A percentile compares a stretch with the other conserved stretches of the same genome.
Conservation (phyloP, 352 stramenopile genomes). For the Phytophthora sojae region DNA sequence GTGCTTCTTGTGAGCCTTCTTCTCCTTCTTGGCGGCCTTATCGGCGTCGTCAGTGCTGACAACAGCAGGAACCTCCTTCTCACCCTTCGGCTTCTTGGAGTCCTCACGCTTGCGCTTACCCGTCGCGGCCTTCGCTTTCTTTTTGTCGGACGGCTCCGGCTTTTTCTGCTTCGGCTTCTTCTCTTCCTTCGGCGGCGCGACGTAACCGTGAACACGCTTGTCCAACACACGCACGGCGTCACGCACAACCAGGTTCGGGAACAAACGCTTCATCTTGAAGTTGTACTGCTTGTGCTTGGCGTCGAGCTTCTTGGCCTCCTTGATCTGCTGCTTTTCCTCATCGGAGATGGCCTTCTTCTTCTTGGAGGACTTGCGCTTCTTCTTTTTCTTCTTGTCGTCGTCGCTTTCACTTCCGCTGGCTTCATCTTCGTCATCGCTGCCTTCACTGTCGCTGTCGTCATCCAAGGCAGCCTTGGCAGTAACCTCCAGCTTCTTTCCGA, state of each 20-base stretch:
- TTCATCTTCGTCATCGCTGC: slow-evolving; percentile 24
- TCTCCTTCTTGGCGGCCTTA: slow-evolving; percentile 31
- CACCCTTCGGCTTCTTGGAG: slow-evolving; percentile 16
- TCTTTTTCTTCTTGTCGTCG: slow-evolving; percentile 27
- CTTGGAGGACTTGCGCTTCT: slow-evolving; percentile 21
- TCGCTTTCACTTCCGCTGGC: slow-evolving; percentile 30
- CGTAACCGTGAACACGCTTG: slow-evolving; percentile 86
- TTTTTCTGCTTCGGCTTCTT: slow-evolving; percentile 53
- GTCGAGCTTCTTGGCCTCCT: slow-evolving; percentile 74
- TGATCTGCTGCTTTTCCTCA: slow-evolving; percentile 60
- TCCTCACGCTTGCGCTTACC: slow-evolving; percentile 41
- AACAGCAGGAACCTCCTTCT: slow-evolving; percentile 10
- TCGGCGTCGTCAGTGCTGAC: slow-evolving; percentile 12
- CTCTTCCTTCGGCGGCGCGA: slow-evolving; percentile 76
- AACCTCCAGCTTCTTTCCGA: slow-evolving; percentile 55
- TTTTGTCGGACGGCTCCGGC: slow-evolving; percentile 22
- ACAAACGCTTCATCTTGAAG: slow-evolving; percentile 90
- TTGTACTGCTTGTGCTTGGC: slow-evolving; percentile 91
- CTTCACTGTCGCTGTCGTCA: slow-evolving; percentile 16
- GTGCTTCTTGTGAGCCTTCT: slow-evolving; percentile 46
- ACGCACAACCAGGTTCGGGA: slow-evolving; percentile 80
- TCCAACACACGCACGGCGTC: slow-evolving; percentile 80
- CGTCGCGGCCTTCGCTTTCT: slow-evolving; percentile 32
- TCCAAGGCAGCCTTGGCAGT: slow-evolving; percentile 34
- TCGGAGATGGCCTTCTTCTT: slow-evolving; percentile 38